A percentile compares a stretch with the other conserved stretches of the same genome.
These are phyloP conservation scores for Sanghuangporus baumii DNA, from an alignment of 1,284 basidiomycete species.

Conservation along the genomic window DNA sequence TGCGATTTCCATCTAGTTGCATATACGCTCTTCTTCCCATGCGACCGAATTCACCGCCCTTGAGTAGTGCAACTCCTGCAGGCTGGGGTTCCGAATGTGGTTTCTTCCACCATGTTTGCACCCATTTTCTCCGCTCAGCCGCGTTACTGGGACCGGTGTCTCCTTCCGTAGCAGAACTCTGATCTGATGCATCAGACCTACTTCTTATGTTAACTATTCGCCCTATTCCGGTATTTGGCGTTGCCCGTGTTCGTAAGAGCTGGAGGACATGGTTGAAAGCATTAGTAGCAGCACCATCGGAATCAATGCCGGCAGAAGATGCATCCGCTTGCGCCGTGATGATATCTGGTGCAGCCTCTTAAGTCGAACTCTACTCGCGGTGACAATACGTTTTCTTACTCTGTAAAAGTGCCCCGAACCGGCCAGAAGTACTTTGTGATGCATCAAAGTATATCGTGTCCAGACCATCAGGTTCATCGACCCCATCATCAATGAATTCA, in stretches of 20 bases:
- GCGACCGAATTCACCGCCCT: constrained; percentile 83
- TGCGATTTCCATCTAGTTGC: constrained; percentile 29
- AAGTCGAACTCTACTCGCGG: neutral
- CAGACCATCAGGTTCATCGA: neutral
- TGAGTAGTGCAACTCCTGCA: constrained; percentile 65
- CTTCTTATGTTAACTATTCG: constrained; percentile 11
- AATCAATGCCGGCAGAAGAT: neutral
- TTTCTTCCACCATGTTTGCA: constrained; percentile 34
- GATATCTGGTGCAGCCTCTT: neutral
- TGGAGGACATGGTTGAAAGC: neutral
- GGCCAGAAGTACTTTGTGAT: neutral
- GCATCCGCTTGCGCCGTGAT: neutral
- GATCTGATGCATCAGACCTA: neutral
- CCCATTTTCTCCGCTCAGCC: constrained; percentile 8
- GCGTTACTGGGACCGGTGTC: neutral
- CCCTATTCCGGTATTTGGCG: constrained; percentile 15
- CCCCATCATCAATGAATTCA: constrained; percentile 30
- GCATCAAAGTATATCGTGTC: neutral
- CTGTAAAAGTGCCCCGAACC: constrained; percentile 9
- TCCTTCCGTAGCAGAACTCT: neutral
- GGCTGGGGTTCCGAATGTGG: constrained; percentile 62
- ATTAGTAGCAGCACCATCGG: neutral
- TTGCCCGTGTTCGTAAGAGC: constrained; percentile 20
- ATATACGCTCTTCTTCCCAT: constrained; percentile 44
- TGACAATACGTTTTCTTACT: neutral